Evolutionary conservation across 495 filamentous ascomycete species (phyloP).

Genomic region (Penicillium flavigenum): DNA sequence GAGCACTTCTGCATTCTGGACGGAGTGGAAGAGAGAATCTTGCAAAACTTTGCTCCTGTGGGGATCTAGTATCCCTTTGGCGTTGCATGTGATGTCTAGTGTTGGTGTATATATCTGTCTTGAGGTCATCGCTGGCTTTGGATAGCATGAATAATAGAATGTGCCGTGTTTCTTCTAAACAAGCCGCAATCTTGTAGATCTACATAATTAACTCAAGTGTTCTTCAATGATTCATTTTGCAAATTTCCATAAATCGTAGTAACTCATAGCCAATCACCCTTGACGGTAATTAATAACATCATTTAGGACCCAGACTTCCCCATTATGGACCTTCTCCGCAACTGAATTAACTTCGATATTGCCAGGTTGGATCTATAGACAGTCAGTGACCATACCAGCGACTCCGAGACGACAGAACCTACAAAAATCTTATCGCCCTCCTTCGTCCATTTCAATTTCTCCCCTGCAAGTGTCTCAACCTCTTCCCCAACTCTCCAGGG

Average conservation of each 20-base stretch:
- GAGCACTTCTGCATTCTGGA: conserved; percentile 90
- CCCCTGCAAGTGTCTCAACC: conserved; percentile 65
- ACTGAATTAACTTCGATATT: conserved; percentile 71
- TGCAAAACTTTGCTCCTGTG: conserved; percentile 48
- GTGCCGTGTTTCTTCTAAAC: neutral
- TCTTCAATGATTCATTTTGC: neutral
- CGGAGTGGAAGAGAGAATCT: conserved; percentile 78
- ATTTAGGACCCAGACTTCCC: conserved; percentile 79
- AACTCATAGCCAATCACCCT: conserved; percentile 8
- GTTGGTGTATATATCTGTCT: conserved; percentile 15
- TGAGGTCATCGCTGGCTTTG: conserved; percentile 11
- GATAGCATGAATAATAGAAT: conserved; percentile 18
- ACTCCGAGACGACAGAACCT: conserved; percentile 29
- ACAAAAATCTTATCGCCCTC: conserved; percentile 72
- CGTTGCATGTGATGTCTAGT: conserved; percentile 3
- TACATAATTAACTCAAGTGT: neutral
- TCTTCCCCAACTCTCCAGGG: conserved; percentile 82
- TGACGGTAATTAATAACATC: conserved; percentile 60
- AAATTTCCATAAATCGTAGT: conserved; percentile 21
- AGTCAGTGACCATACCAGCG: conserved; percentile 9
- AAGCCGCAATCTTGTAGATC: neutral
- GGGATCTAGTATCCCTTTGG: conserved; percentile 18
- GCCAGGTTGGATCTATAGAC: conserved; percentile 71
- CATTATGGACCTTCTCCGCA: conserved; percentile 74
- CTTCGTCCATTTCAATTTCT: conserved; percentile 77